Conservation (phyloP, 1,139 yeast species). For the Scheffersomyces insectosa region DNA sequence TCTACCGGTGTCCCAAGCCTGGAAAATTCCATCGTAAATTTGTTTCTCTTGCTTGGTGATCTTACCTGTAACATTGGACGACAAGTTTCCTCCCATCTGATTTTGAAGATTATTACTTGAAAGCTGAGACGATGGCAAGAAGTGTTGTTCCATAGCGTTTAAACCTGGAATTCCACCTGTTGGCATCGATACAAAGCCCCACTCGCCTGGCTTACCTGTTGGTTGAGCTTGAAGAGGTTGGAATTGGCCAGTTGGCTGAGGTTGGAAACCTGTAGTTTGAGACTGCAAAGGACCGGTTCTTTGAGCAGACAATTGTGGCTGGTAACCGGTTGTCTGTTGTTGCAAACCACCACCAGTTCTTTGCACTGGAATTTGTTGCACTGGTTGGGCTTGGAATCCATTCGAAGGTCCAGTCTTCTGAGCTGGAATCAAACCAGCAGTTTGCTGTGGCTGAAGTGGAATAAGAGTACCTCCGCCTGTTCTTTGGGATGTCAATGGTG, state of each 20-base stretch:
- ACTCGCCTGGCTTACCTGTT: constrained; percentile 77
- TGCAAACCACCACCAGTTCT: constrained; percentile 2
- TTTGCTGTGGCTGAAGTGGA: constrained; percentile 51
- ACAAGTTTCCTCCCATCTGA: constrained; percentile 53
- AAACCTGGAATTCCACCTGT: constrained; percentile 77
- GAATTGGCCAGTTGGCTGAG: constrained; percentile 4
- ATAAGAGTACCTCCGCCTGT: constrained; percentile 45
- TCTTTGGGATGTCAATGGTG: constrained; percentile 34
- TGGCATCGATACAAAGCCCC: constrained; percentile 78
- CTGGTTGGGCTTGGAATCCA: constrained; percentile 3
- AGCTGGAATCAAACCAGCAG: constrained; percentile 47
- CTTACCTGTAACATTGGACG: constrained; percentile 66
- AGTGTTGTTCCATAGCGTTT: constrained; percentile 71
- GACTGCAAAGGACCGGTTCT: constrained; percentile 12
- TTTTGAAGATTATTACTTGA: constrained; percentile 46
- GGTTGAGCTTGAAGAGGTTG: constrained; percentile 50
- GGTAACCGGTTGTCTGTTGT: constrained; percentile 10
- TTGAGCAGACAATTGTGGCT: constrained; percentile 7
- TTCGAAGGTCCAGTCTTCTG: constrained; percentile 33
- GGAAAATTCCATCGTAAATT: constrained; percentile 83
- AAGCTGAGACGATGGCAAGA: constrained; percentile 62
- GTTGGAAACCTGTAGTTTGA: constrained; percentile 16
- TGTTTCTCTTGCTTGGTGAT: constrained; percentile 84
- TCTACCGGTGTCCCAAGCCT: constrained; percentile 76
- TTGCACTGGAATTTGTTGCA: constrained; percentile 6